Percentiles rank a stretch among this genome's conserved stretches.
Conservation (phyloP, 2,329 filamentous ascomycete genomes). For the Claviceps digitariae region DNA sequence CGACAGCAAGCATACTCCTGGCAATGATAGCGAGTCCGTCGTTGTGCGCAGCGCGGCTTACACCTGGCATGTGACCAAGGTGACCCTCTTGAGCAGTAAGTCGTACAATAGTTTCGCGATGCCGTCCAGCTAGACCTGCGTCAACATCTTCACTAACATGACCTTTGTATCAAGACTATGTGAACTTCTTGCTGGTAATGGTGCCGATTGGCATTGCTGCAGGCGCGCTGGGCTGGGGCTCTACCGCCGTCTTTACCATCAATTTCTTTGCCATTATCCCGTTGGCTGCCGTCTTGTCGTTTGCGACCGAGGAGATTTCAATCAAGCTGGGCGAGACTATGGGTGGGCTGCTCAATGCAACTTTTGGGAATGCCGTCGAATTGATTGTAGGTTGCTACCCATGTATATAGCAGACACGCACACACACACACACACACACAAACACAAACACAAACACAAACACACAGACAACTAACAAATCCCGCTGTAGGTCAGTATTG, state of each 20-base stretch:
- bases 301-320: conserved; percentile 66
- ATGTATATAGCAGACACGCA: background rate
- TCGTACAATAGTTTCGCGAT: too few species aligned
- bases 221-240: conserved; percentile 46
- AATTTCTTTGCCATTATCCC: conserved; percentile 76
- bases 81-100: conserved; percentile 46
- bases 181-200: conserved; percentile 60
- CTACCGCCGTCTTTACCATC: conserved; percentile 57
- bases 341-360: conserved; percentile 62
- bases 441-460: too few species aligned
- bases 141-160: background rate
- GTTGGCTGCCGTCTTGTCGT: conserved; percentile 58
- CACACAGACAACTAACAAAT: conserved; percentile 3
- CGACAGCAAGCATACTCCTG: conserved; percentile 36
- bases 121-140: too few species aligned
- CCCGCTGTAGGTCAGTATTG: conserved; percentile 64
- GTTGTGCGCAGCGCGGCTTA: conserved; percentile 32
- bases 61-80: conserved; percentile 42
- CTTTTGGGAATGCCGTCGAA: conserved; percentile 70
- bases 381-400: conserved; percentile 47
- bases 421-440: too few species aligned
- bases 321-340: conserved; percentile 59
- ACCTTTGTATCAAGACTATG: conserved; percentile 29
- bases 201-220: conserved; percentile 62
- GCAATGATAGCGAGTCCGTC: conserved; percentile 33